Evolutionary conservation across 148 eudicot genomes (phyloP).

Genomic region (Rheum nobile): DNA sequence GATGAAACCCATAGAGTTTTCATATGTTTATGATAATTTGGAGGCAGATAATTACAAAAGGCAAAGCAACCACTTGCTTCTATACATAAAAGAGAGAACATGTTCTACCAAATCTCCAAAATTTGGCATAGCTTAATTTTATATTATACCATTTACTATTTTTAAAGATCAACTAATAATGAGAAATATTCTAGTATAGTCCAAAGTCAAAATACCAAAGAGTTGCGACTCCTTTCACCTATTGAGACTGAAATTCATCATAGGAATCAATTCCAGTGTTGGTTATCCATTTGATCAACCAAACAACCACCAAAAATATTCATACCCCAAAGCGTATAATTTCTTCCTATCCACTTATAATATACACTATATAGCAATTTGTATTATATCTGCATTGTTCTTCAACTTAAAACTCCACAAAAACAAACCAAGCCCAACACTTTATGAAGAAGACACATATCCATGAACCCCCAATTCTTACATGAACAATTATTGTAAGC

Average conservation of each 20-base stretch:
- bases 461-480: neutral
- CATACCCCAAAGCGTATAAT: slow-evolving; percentile 4
- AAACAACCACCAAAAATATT: slow-evolving; percentile 24
- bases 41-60: too few species aligned
- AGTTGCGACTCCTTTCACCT: slow-evolving; percentile 8
- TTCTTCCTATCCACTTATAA: slow-evolving; percentile 8
- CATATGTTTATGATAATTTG: too few species aligned
- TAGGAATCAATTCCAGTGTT: neutral
- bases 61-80: too few species aligned
- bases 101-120: too few species aligned
- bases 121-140: too few species aligned
- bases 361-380: neutral
- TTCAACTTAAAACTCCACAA: neutral
- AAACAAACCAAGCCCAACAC: neutral
- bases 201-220: neutral
- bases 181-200: neutral
- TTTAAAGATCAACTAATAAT: too few species aligned
- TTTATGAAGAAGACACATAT: neutral
- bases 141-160: too few species aligned
- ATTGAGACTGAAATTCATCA: neutral
- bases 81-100: too few species aligned
- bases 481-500: too few species aligned
- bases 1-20: too few species aligned
- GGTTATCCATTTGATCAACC: slow-evolving; percentile 29
- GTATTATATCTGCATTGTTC: too few species aligned